Conservation (phyloP, 345 rosid genomes). For the Euphorbia peplus region DNA sequence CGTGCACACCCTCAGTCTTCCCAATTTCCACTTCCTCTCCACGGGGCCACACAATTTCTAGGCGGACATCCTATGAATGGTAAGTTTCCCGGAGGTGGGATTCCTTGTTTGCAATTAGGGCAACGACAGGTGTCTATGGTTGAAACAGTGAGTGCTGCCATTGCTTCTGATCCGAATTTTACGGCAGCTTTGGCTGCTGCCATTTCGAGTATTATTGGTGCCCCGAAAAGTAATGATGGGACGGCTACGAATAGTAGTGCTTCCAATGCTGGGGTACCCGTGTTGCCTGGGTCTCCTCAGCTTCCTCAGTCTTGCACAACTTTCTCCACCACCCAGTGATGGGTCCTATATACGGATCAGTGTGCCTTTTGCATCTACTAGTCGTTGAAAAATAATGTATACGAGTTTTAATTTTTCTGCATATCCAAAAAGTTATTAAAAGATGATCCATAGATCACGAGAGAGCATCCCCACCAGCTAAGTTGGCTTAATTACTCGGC, state of each 20-base stretch:
- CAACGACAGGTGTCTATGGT: slow-evolving; percentile 53
- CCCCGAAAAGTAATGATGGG: slow-evolving; percentile 25
- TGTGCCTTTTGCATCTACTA: too few species aligned
- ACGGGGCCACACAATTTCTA: slow-evolving; percentile 33
- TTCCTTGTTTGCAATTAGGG: slow-evolving; percentile 33
- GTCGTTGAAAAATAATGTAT: too few species aligned
- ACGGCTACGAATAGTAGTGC: slow-evolving; percentile 9
- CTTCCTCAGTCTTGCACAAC: slow-evolving; percentile 94
- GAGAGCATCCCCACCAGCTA: too few species aligned
- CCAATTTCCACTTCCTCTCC: slow-evolving; percentile 43
- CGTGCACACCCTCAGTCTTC: slow-evolving; percentile 27
- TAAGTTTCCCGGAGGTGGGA: slow-evolving; percentile 24
- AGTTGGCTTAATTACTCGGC: too few species aligned
- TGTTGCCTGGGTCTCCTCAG: slow-evolving; percentile 62
- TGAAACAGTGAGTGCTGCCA: slow-evolving; percentile 67
- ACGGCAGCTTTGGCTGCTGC: slow-evolving; percentile 80
- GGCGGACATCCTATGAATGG: slow-evolving; percentile 39
- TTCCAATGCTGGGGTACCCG: slow-evolving; percentile 25
- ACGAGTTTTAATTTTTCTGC: too few species aligned
- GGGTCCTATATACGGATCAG: too few species aligned
- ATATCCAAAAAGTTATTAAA: too few species aligned
- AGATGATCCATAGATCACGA: too few species aligned
- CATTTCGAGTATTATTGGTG: slow-evolving; percentile 52
- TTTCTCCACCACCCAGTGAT: slow-evolving; percentile 63
- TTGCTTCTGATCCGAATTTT: slow-evolving; percentile 79